A percentile compares a stretch with the other conserved stretches of the same genome.
Evolutionary conservation across 768 basidiomycete species (phyloP).

Genomic region (Mycena leptocephala): DNA sequence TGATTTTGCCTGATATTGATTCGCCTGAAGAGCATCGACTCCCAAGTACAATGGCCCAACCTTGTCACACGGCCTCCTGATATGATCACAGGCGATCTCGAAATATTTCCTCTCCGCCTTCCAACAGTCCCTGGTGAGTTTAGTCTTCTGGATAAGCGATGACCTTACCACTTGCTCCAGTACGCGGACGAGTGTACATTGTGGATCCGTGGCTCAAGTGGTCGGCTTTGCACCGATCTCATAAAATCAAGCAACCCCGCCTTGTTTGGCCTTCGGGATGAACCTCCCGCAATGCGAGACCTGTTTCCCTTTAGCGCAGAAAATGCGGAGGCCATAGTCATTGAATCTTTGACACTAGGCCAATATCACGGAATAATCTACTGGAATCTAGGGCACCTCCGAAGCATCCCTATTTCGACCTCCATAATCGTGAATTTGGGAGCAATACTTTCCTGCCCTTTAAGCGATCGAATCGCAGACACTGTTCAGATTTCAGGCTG

Average conservation of each 20-base stretch:
- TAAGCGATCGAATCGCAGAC: not conserved
- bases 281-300: accelerated
- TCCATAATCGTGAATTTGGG: not conserved
- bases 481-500: not conserved
- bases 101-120: not conserved
- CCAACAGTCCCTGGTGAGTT: not conserved
- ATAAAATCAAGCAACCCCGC: not conserved
- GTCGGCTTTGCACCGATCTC: not conserved
- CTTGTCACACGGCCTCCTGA: not conserved
- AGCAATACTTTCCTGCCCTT: not conserved
- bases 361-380: not conserved
- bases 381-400: not conserved
- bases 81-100: not conserved
- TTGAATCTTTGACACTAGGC: not conserved
- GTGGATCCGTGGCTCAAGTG: not conserved
- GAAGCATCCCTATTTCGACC: not conserved
- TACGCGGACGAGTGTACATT: not conserved
- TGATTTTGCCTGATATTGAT: not conserved
- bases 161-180: not conserved
- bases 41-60: not conserved
- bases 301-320: not conserved
- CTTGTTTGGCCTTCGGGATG: too few relatives aligned
- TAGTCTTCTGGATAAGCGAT: not conserved
- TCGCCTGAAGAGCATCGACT: not conserved
- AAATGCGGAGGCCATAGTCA: not conserved